Conservation (phyloP, 768 basidiomycete genomes). For the Butyriboletus loyo region DNA sequence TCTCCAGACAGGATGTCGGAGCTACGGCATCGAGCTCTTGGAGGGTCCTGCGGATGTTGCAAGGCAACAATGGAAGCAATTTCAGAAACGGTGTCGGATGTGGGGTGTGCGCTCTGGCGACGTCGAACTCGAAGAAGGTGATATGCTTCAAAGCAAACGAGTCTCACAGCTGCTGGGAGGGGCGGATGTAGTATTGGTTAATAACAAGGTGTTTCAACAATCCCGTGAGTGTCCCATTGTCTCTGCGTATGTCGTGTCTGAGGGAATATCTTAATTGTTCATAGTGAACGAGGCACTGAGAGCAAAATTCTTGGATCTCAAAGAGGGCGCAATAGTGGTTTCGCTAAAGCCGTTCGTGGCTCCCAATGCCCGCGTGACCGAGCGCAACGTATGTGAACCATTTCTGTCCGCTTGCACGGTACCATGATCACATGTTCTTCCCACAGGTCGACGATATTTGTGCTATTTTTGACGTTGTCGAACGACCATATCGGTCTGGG, state of each 20-base stretch:
- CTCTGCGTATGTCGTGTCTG: background rate
- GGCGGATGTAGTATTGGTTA: constrained; percentile 90
- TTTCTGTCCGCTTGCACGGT: background rate
- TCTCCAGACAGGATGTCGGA: constrained; percentile 72
- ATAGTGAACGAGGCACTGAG: constrained; percentile 84
- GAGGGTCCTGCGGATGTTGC: constrained; percentile 80
- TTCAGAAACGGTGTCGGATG: constrained; percentile 76
- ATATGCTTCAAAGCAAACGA: constrained; percentile 71
- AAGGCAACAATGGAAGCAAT: constrained; percentile 67
- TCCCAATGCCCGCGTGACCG: constrained; percentile 71
- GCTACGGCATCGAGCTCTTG: constrained; percentile 81
- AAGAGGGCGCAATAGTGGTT: constrained; percentile 87
- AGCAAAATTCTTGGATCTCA: constrained; percentile 90
- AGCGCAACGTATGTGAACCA: constrained; percentile 65
- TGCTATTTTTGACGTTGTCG: constrained; percentile 76
- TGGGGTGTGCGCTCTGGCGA: constrained; percentile 83
- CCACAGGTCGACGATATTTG: constrained; percentile 71
- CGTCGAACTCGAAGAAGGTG: constrained; percentile 77
- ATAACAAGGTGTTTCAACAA: constrained; percentile 82
- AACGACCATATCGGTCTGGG: constrained; percentile 64
- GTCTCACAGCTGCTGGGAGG: constrained; percentile 67
- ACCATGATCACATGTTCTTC: background rate
- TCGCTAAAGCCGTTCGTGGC: constrained; percentile 85
- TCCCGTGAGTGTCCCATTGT: constrained; percentile 51
- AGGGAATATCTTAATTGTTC: background rate